Evolutionary conservation across 768 basidiomycete genomes (phyloP), one percentile per base, ranked within the genome.

Genomic region (Coprinopsis cinerea): DNA sequence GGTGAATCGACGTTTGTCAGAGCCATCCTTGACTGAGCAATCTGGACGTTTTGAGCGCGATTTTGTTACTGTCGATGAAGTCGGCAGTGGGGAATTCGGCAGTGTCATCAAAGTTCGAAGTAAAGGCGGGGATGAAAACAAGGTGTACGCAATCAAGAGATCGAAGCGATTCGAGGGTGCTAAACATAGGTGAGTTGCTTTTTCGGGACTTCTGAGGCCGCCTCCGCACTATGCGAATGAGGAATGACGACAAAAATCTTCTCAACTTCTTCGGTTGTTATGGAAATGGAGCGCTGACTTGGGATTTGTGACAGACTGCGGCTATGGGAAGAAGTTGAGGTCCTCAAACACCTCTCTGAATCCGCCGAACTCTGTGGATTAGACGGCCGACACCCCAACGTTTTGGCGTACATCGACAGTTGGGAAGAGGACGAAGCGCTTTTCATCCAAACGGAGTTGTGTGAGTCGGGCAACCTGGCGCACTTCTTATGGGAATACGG

Each of bases 51-150:
- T 95, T 53, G 87, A 89, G 61, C 81, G 77, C 53, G 82, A 90
- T 37, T 97, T 93, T 61, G 72, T 81, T 7, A 81, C 89, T 58
- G 69, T 92, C 35, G 86, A 88, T 49, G 80, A 84, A 59, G 73
- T 97, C 10, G 95, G 95, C 4, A 85, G 83, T 45, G 95, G 95
- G 13, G 91, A 92, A 62, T 98, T 97, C 66, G 93, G 93, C 22
- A 86, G 86, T 59, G 95, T 92, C 17, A 86, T 92, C 69, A 90
- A 88, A 67, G 90, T 85, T 36, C 78, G 77, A 48, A 71, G 74
- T 62, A 90, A 92, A 69, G 73, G 75, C 34, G 72, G 69, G 53
- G 68, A 74, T 53, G 70, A 78, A 30, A 59, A 64, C 28, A 67
- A 69, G 42, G 67, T 90, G 27, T 94, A 77, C 64, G 95, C 95